Conservation (phyloP, 805 yeast species). For the Spathaspora passalidarum region DNA sequence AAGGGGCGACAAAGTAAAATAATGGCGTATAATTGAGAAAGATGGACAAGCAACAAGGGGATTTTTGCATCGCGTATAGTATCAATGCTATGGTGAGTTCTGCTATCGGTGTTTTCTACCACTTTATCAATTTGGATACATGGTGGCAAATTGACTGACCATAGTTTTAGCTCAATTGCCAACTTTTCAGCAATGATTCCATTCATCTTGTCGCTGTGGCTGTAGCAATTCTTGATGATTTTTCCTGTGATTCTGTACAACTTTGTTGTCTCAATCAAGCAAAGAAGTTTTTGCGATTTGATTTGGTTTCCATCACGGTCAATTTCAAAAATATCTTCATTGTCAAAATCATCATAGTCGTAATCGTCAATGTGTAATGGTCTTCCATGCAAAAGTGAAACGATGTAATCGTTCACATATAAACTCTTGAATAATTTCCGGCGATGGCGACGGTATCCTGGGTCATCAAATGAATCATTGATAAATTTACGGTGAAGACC, state of each 20-base stretch:
- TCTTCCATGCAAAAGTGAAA: constrained; percentile 34
- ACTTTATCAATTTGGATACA: constrained; percentile 23
- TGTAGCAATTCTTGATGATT: constrained; percentile 29
- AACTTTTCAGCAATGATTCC: constrained; percentile 30
- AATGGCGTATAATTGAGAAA: constrained; percentile 32
- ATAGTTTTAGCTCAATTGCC: constrained; percentile 32
- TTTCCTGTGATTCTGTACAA: constrained; percentile 26
- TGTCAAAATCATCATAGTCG: constrained; percentile 34
- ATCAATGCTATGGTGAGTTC: neutral
- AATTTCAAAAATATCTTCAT: constrained; percentile 4
- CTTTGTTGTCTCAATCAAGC: constrained; percentile 24
- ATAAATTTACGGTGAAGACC: constrained; percentile 38
- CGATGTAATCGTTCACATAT: constrained; percentile 32
- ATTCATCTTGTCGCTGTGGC: constrained; percentile 10
- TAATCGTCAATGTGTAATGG: constrained; percentile 31
- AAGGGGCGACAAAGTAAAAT: constrained; percentile 41
- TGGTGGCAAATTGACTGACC: constrained; percentile 30
- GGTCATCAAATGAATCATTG: constrained; percentile 22
- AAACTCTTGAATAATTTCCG: constrained; percentile 13
- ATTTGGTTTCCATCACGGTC: constrained; percentile 4
- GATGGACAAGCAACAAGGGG: constrained; percentile 23
- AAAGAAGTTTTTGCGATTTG: constrained; percentile 3
- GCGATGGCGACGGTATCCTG: constrained; percentile 4
- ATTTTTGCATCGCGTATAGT: constrained; percentile 18
- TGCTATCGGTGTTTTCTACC: neutral